These are phyloP conservation scores for Ramaria rubella DNA, from an alignment of 768 basidiomycete genomes.

Conservation along the genomic window DNA sequence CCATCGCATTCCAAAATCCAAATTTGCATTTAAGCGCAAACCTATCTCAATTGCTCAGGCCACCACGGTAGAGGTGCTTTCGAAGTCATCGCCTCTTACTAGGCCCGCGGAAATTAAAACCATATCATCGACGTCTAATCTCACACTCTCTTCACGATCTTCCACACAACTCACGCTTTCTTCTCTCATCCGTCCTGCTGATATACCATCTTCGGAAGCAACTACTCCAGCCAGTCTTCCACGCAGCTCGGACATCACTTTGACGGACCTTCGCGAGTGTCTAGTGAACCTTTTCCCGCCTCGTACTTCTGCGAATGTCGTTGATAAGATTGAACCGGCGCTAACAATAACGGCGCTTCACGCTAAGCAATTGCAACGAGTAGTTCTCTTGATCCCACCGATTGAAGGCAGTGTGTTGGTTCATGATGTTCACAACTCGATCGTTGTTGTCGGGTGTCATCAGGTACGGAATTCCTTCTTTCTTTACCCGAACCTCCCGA, in stretches of 20 bases:
- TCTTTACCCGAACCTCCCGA: neutral
- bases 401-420: conserved; percentile 69
- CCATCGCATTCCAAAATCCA: conserved; percentile 48
- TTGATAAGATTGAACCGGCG: neutral
- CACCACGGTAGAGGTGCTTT: too few species aligned
- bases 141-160: conserved; percentile 39
- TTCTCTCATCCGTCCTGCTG: conserved; percentile 32
- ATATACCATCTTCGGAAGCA: conserved; percentile 12
- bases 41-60: conserved; percentile 20
- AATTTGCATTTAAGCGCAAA: conserved; percentile 63
- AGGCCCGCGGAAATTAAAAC: conserved; percentile 5
- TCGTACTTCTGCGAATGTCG: conserved; percentile 12
- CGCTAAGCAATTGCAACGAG: conserved; percentile 50
- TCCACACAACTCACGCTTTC: conserved; percentile 40
- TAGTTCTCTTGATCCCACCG: conserved; percentile 57
- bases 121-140: conserved; percentile 25
- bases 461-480: too few species aligned
- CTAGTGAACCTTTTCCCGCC: conserved; percentile 57
- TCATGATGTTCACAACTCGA: conserved; percentile 53
- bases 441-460: conserved; percentile 69
- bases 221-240: neutral
- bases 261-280: conserved; percentile 62
- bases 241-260: conserved; percentile 43
- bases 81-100: conserved; percentile 6
- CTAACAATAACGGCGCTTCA: conserved; percentile 53